Conservation (phyloP, 2,329 filamentous ascomycete genomes). For the Cladosporium sp. region DNA sequence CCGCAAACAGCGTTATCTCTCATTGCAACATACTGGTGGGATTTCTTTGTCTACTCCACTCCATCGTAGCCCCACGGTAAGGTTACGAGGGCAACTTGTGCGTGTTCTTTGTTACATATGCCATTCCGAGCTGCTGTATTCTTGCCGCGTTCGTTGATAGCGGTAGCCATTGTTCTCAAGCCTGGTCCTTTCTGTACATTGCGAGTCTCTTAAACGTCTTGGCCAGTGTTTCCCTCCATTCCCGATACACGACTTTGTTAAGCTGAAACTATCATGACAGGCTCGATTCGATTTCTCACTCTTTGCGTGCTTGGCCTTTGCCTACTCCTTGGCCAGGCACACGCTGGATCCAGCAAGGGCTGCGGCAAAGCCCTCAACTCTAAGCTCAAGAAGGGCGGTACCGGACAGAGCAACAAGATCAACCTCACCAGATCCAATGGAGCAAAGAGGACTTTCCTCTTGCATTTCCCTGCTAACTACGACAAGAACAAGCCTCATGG, state of each 20-base stretch:
- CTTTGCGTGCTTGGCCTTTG: conserved; percentile 13
- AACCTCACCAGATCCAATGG: conserved; percentile 25
- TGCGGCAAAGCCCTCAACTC: conserved; percentile 27
- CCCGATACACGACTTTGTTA: background rate
- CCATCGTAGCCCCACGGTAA: background rate
- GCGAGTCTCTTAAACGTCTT: background rate
- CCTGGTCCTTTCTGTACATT: background rate
- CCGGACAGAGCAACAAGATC: conserved; percentile 27
- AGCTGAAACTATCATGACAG: conserved; percentile 15
- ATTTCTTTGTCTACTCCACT: conserved; percentile 2
- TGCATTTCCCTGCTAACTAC: conserved; percentile 45
- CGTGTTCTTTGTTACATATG: conserved; percentile 8
- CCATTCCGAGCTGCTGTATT: background rate
- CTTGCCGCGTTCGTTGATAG: conserved; percentile 10
- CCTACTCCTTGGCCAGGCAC: conserved; percentile 9
- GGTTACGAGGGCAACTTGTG: conserved; percentile 15
- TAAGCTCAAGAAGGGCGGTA: conserved; percentile 26
- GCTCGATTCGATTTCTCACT: conserved; percentile 5
- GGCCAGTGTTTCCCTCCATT: conserved; percentile 6
- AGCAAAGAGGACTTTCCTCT: conserved; percentile 37
- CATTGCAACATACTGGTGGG: background rate
- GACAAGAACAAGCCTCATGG: conserved; percentile 38
- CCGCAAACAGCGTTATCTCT: conserved; percentile 10
- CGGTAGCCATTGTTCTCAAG: background rate
- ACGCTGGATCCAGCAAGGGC: conserved; percentile 20